phyloP scores from a whole-genome alignment of 345 rosid genomes.

The Brassica nigra region DNA sequence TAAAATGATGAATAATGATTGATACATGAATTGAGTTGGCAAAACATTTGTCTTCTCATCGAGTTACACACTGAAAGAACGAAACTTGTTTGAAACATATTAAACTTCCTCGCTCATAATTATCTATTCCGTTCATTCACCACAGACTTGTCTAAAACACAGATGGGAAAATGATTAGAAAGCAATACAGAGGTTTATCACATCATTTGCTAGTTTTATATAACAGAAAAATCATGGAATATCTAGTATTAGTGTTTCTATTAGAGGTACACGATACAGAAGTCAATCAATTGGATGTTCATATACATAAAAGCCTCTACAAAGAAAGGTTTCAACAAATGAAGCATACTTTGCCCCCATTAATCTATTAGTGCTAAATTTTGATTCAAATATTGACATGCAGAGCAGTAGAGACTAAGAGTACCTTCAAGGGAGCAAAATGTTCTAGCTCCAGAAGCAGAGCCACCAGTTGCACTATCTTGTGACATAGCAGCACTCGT shows the following conservation, averaged over 20 bases:
- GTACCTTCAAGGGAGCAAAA: constrained; percentile 71
- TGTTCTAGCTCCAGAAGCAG: constrained; percentile 61
- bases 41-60: not conserved
- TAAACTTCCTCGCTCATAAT: not conserved
- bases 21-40: not conserved
- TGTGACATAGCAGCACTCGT: constrained; percentile 42
- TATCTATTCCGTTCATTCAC: not conserved
- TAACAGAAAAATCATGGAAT: not conserved
- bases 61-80: not conserved
- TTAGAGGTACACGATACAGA: not conserved
- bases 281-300: not conserved
- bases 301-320: not conserved
- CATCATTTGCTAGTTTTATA: constrained; percentile 4
- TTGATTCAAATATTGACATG: not conserved
- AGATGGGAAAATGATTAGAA: not conserved
- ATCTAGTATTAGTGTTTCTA: not conserved
- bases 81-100: no score
- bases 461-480: constrained; percentile 52
- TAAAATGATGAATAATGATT: constrained; percentile 1
- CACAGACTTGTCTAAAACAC: not conserved
- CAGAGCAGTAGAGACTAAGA: constrained; percentile 28
- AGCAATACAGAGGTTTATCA: not conserved
- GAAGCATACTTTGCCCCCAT: not conserved
- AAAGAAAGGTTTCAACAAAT: not conserved
- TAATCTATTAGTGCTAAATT: not conserved